Conservation (phyloP, 75 land plant species). For the Cryptomeria japonica region DNA sequence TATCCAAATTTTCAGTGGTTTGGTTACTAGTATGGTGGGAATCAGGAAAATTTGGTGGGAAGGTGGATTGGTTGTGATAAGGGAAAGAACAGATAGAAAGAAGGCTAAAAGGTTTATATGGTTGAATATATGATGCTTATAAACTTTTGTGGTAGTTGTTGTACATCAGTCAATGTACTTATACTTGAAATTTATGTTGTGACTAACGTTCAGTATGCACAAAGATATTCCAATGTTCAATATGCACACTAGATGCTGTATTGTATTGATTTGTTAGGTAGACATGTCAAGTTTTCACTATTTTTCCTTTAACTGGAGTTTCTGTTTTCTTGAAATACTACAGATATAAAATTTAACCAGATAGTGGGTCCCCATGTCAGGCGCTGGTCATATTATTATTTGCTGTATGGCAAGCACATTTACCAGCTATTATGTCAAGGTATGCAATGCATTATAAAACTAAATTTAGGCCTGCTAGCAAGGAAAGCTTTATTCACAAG, state of each 20-base stretch:
- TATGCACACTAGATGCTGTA: not conserved
- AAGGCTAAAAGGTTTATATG: too few relatives aligned
- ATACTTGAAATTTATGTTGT: too few relatives aligned
- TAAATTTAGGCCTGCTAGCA: not conserved
- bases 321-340: not conserved
- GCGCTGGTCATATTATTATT: conserved; percentile 35
- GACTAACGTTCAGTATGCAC: too few relatives aligned
- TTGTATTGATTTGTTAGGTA: not conserved
- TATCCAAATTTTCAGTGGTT: too few relatives aligned
- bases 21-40: too few relatives aligned
- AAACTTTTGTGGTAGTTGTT: too few relatives aligned
- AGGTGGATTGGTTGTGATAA: too few relatives aligned
- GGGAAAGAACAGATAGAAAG: too few relatives aligned
- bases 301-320: not conserved
- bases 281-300: not conserved
- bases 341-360: conserved; percentile 36
- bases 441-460: not conserved
- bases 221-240: not conserved
- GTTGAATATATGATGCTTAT: too few relatives aligned
- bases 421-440: conserved; percentile 21
- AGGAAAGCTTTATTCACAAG: not conserved
- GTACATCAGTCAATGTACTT: too few relatives aligned
- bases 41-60: too few relatives aligned
- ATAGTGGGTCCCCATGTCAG: conserved; percentile 46
- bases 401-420: conserved; percentile 32